Percentiles rank a stretch among this genome's conserved stretches.
phyloP scores from a whole-genome alignment of 1,139 yeast genomes.

The Diutina mesorugosa region DNA sequence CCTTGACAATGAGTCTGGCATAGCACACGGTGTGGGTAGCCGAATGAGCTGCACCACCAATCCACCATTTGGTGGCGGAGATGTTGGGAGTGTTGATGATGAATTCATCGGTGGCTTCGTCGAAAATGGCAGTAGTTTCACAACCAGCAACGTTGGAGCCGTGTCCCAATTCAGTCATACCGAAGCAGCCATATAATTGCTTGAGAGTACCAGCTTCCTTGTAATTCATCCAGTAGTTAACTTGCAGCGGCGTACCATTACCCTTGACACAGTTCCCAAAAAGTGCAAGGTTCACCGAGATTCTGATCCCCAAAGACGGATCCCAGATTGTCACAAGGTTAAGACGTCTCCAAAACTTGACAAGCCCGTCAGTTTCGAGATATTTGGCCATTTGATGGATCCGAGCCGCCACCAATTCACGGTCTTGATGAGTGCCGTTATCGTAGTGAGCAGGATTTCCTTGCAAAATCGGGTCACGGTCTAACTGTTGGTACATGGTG shows the following conservation, averaged over 20 bases:
- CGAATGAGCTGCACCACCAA: constrained; percentile 11
- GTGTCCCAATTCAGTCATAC: constrained; percentile 11
- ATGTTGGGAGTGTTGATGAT: constrained; percentile 10
- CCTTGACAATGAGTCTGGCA: constrained; percentile 9
- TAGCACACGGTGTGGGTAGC: constrained; percentile 10
- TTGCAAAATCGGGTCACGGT: constrained; percentile 41
- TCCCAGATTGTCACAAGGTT: constrained; percentile 41
- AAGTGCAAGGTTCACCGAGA: constrained; percentile 57
- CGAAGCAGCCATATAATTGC: constrained; percentile 10
- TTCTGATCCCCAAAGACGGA: constrained; percentile 43
- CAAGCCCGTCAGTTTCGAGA: constrained; percentile 32
- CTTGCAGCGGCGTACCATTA: constrained; percentile 37
- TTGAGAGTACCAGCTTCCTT: constrained; percentile 9
- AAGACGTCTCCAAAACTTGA: constrained; percentile 24
- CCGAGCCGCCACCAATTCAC: constrained; percentile 40
- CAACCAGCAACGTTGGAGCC: constrained; percentile 10
- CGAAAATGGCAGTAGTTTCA: constrained; percentile 10
- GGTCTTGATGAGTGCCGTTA: constrained; percentile 30
- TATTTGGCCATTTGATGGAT: constrained; percentile 25
- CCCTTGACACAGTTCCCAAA: constrained; percentile 61
- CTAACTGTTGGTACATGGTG: constrained; percentile 31
- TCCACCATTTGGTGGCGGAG: constrained; percentile 12
- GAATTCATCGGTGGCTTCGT: constrained; percentile 8
- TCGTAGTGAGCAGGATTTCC: constrained; percentile 40
- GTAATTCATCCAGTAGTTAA: constrained; percentile 9